Evolutionary conservation across 306 rosid species (phyloP).

Genomic region (Trifolium pratense): DNA sequence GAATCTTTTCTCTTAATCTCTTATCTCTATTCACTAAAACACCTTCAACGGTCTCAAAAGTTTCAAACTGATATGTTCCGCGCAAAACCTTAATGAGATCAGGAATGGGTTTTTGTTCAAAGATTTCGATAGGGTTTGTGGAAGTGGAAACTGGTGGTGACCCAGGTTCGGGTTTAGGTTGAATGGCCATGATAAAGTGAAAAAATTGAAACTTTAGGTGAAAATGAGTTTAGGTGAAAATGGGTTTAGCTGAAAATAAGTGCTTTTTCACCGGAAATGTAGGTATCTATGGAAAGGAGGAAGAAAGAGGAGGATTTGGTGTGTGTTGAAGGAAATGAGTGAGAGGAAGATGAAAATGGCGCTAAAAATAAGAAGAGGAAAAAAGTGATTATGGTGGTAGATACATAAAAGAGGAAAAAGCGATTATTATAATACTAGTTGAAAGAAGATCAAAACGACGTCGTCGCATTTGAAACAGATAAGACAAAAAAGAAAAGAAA

Average conservation of each 20-base stretch:
- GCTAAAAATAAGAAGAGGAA: not conserved
- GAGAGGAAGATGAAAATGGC: not conserved
- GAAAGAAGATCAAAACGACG: too few relatives aligned
- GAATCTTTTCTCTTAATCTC: not conserved
- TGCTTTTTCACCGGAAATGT: not conserved
- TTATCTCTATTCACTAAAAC: not conserved
- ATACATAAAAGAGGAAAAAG: too few relatives aligned
- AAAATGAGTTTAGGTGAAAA: not conserved
- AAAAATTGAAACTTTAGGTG: not conserved
- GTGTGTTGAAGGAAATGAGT: not conserved
- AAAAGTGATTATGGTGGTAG: not conserved
- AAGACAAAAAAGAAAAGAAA: too few relatives aligned
- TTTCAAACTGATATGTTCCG: not conserved
- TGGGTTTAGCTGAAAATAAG: not conserved
- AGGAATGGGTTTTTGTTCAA: not conserved
- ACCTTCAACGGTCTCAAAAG: not conserved
- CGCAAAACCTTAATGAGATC: not conserved
- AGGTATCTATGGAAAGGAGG: not conserved
- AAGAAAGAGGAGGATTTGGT: not conserved
- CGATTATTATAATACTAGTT: too few relatives aligned
- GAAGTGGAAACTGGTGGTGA: not conserved
- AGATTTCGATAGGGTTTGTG: not conserved
- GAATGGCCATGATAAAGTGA: not conserved
- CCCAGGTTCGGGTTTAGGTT: constrained; percentile 7
- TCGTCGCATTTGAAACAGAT: too few relatives aligned